Base-by-base conservation (phyloP, 2,329 filamentous ascomycete species). In the Ustilaginoidea virens region DNA sequence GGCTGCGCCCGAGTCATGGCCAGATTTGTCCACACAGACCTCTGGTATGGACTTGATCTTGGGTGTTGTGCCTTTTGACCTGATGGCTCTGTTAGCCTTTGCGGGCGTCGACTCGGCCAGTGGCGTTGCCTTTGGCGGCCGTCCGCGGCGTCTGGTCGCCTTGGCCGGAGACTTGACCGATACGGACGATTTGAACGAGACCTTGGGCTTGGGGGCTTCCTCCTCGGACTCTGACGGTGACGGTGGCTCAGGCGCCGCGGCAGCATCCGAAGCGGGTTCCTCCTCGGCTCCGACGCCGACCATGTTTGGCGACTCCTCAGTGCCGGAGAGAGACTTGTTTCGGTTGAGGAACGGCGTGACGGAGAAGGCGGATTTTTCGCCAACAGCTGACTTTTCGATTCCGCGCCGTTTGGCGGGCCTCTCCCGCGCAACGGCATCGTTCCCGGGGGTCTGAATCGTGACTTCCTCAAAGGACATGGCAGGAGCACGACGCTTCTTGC, bases 291-390 rank as follows among this genome's bases (percentile, higher is more conserved):
- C 44, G 5, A 30, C 26, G 6, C 34, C 31, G 14, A 21, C 27
- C 10, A 34, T 24, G 4, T 42, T 38, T 5, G 45, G 46, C 9
- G 37, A 33, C 12, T 41, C 32, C 7, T 48, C 47, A 6, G 47
- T 44, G 4, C 39, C 35, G 3, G 50, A 48, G 10, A 76, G 56
- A 37, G 61, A 61, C 51, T 66, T 73, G 16, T 71, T 76, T 28
- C 77, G 73, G 51, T 86, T 92, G 36, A 96, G 62, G 59, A 92
- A 94, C 0, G 87, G 87, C 0, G 87, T 96, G 38, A 94, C 83
- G 4, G 85, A 93, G 52, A 96, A 94, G 3, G 69, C 75, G 1
- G 86, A 94, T 52, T 93, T 94, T 46, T 92, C 82, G 17, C 80
- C 83, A 5, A 80, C 60, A 9, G 45, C 31, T 2, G 53, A 41